Conservation (phyloP, 345 rosid species). For the Gynandropsis gynandra region DNA sequence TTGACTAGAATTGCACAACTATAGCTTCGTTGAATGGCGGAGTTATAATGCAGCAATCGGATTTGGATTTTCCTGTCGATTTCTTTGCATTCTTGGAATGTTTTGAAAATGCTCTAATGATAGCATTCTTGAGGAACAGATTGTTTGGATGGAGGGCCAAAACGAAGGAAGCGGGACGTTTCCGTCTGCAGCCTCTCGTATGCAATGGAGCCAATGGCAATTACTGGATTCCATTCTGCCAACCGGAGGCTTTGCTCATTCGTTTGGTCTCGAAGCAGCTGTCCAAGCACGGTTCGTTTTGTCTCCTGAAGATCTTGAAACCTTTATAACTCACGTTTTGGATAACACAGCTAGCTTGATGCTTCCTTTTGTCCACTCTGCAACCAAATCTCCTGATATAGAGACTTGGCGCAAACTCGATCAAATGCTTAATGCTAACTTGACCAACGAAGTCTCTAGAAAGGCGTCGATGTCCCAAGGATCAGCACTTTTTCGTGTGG, state of each 20-base stretch:
- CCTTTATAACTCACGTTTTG: conserved; percentile 39
- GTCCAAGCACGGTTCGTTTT: conserved; percentile 52
- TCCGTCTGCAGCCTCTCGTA: conserved; percentile 6
- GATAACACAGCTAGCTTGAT: conserved; percentile 70
- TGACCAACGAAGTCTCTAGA: conserved; percentile 64
- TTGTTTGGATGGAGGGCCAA: neutral
- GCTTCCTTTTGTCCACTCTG: conserved; percentile 69
- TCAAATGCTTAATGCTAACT: conserved; percentile 48
- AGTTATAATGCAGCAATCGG: too few relatives aligned
- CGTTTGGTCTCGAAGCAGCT: conserved; percentile 80
- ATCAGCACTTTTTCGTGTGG: conserved; percentile 67
- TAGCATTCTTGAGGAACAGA: too few relatives aligned
- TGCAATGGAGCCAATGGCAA: conserved; percentile 93
- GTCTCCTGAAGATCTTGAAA: conserved; percentile 40
- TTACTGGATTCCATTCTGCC: conserved; percentile 85
- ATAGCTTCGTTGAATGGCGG: too few relatives aligned
- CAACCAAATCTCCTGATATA: conserved; percentile 36
- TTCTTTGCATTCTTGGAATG: too few relatives aligned
- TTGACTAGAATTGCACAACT: too few relatives aligned
- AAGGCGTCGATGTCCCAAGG: conserved; percentile 78
- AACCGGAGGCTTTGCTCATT: conserved; percentile 89
- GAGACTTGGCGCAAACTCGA: conserved; percentile 49
- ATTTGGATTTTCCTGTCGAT: too few relatives aligned
- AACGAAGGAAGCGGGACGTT: conserved; percentile 1
- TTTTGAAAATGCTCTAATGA: too few relatives aligned